Evolutionary conservation across 1,284 basidiomycete genomes (phyloP).

Genomic region (Fomes fomentarius): DNA sequence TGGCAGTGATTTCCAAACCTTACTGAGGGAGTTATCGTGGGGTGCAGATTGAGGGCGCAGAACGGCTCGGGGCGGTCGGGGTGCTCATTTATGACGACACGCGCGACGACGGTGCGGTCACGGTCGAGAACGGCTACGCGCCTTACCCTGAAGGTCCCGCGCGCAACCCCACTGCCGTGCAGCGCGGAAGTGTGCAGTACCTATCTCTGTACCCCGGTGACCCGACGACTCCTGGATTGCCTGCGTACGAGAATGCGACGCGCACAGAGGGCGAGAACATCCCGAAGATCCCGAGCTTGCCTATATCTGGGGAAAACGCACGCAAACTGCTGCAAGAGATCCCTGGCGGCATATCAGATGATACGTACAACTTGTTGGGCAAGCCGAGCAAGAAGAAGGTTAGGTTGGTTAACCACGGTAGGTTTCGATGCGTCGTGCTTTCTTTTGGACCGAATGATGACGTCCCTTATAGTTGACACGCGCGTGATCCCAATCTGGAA

Average conservation of each 20-base stretch:
- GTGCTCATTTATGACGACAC: conserved; percentile 88
- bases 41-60: conserved; percentile 73
- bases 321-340: conserved; percentile 64
- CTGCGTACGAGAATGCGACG: conserved; percentile 85
- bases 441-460: background rate
- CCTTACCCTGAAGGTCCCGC: conserved; percentile 88
- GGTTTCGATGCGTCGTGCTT: conserved; percentile 4
- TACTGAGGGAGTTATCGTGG: background rate
- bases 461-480: conserved; percentile 56
- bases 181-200: conserved; percentile 89
- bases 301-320: conserved; percentile 75
- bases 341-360: conserved; percentile 33
- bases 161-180: conserved; percentile 80
- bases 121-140: conserved; percentile 75
- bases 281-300: conserved; percentile 83
- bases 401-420: conserved; percentile 68
- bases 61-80: conserved; percentile 81
- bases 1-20: background rate
- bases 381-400: conserved; percentile 50
- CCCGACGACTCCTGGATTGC: conserved; percentile 85
- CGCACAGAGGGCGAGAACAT: conserved; percentile 71
- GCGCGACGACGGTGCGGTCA: conserved; percentile 86
- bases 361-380: conserved; percentile 47
- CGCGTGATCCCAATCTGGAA: conserved; percentile 88
- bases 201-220: conserved; percentile 84